Conservation (phyloP, 352 stramenopile genomes). For the Pythium diclinum region DNA sequence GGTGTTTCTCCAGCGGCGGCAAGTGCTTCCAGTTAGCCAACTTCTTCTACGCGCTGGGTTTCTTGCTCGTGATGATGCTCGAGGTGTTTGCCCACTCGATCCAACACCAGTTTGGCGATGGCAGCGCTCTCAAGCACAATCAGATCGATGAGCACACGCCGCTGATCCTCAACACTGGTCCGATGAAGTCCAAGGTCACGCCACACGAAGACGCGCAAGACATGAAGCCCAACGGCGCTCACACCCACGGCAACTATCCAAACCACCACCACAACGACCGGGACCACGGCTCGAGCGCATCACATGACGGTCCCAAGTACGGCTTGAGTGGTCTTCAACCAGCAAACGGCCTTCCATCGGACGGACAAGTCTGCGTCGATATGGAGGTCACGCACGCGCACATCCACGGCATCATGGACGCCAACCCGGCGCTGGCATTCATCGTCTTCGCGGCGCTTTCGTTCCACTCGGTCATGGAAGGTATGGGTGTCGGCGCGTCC, state of each 20-base stretch:
- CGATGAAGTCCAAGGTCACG: constrained; percentile 8
- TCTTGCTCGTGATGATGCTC: constrained; percentile 70
- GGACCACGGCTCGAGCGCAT: neutral
- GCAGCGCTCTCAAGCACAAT: neutral
- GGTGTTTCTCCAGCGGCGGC: constrained; percentile 35
- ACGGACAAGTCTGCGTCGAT: constrained; percentile 17
- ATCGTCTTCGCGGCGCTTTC: constrained; percentile 78
- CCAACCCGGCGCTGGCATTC: constrained; percentile 60
- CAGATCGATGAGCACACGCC: constrained; percentile 26
- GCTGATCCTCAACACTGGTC: constrained; percentile 25
- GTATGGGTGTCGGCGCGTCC: constrained; percentile 73
- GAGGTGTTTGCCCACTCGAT: constrained; percentile 66
- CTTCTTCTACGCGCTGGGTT: constrained; percentile 78
- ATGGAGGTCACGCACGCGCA: constrained; percentile 50
- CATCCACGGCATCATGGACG: constrained; percentile 60
- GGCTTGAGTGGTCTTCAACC: constrained; percentile 19
- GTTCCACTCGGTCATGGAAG: constrained; percentile 86
- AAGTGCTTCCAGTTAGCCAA: constrained; percentile 76
- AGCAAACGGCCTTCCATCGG: constrained; percentile 2
- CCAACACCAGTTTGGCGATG: constrained; percentile 37
- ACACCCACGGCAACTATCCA: neutral
- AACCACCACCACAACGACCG: constrained; percentile 12
- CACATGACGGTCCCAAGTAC: neutral
- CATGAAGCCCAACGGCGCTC: neutral
- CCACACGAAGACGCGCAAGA: neutral